A percentile compares a stretch with the other conserved stretches of the same genome.
phyloP scores from a whole-genome alignment of 2,329 filamentous ascomycete species.

The Penicillium olsonii region DNA sequence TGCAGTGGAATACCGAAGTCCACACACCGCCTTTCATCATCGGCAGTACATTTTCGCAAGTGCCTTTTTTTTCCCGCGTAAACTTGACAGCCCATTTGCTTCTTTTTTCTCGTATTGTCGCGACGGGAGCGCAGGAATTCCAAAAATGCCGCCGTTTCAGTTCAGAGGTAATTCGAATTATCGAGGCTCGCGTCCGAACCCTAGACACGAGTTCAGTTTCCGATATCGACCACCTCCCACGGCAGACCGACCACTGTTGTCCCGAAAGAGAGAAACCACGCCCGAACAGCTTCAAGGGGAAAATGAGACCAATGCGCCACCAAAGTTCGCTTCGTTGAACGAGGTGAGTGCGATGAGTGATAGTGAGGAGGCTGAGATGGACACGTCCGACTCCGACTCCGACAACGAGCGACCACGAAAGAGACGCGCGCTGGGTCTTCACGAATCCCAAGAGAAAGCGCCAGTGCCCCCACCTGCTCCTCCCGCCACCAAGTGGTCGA shows the following conservation, averaged over 20 bases:
- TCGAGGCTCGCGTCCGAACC: conserved; percentile 7
- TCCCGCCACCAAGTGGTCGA: conserved; percentile 79
- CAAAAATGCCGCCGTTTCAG: conserved; percentile 16
- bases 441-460: conserved; percentile 26
- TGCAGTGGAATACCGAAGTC: neutral
- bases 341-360: conserved; percentile 47
- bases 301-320: conserved; percentile 25
- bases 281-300: conserved; percentile 36
- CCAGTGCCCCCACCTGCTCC: conserved; percentile 10
- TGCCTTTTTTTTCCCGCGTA: conserved; percentile 15
- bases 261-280: conserved; percentile 35
- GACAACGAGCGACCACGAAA: conserved; percentile 40
- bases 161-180: conserved; percentile 10
- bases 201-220: conserved; percentile 41
- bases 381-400: conserved; percentile 42
- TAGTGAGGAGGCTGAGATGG: conserved; percentile 50
- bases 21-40: conserved; percentile 12
- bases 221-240: conserved; percentile 39
- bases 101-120: neutral
- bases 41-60: neutral
- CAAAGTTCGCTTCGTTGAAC: conserved; percentile 40
- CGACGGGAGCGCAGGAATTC: conserved; percentile 1
- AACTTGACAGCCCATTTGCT: neutral
- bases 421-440: conserved; percentile 34
- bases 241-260: conserved; percentile 40